Percentiles rank a stretch among this genome's conserved stretches.
phyloP scores from a whole-genome alignment of 2,329 filamentous ascomycete genomes.

The Fusarium sp. region DNA sequence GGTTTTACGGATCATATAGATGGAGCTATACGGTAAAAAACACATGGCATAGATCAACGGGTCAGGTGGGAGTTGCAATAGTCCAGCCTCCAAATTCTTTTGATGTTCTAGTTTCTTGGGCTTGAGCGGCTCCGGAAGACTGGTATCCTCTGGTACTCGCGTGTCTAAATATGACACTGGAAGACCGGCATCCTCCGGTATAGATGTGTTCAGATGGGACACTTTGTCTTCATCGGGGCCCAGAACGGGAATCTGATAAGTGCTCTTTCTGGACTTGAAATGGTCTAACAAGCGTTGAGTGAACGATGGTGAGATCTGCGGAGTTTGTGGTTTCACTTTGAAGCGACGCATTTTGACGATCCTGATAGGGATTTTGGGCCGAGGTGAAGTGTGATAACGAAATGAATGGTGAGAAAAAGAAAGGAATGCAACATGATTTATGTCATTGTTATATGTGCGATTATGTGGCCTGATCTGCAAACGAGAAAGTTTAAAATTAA shows the following conservation, averaged over 20 bases:
- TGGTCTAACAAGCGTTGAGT: fast-evolving
- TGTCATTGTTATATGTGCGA: too few species aligned
- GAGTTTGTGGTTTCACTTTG: neutral
- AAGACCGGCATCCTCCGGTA: neutral
- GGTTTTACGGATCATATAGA: conserved; percentile 12
- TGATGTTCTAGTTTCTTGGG: fast-evolving
- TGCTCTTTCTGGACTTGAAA: fast-evolving
- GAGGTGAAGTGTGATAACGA: neutral
- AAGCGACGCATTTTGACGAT: neutral
- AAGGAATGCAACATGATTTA: too few species aligned
- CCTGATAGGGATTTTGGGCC: too few species aligned
- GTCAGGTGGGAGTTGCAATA: neutral
- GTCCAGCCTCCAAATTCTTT: fast-evolving
- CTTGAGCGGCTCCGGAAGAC: fast-evolving
- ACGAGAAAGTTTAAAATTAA: neutral
- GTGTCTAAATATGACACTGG: neutral
- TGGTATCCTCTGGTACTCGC: neutral
- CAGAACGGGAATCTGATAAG: neutral
- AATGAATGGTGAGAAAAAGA: too few species aligned
- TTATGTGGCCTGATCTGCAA: neutral
- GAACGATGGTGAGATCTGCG: neutral
- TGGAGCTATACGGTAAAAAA: neutral
- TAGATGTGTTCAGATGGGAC: neutral
- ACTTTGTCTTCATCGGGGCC: neutral
- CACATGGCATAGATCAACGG: neutral